These are phyloP conservation scores for Malassezia restricta DNA, from an alignment of 1,284 basidiomycete species.

Conservation along the genomic window DNA sequence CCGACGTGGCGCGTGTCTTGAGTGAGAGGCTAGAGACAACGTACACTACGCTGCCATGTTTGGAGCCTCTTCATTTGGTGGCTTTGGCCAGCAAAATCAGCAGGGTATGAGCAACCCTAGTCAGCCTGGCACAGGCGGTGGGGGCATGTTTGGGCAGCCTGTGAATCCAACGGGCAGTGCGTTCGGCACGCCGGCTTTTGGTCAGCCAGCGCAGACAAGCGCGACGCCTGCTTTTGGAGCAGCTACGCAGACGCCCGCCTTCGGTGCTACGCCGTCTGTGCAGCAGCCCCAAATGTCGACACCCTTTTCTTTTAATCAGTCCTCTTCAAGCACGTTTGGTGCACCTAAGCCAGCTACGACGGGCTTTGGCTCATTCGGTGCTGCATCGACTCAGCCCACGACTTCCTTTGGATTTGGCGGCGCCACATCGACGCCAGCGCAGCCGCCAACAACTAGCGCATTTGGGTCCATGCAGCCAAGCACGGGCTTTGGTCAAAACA, in stretches of 20 bases:
- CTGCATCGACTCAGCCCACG: slow-evolving; percentile 7
- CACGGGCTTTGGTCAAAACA: slow-evolving; percentile 17
- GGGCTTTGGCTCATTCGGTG: slow-evolving; percentile 33
- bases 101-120: slow-evolving; percentile 22
- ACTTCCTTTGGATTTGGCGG: slow-evolving; percentile 26
- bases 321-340: slow-evolving; percentile 24
- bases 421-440: not conserved
- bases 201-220: slow-evolving; percentile 2
- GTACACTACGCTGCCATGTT: slow-evolving; percentile 19
- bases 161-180: slow-evolving; percentile 12
- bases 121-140: not conserved
- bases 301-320: slow-evolving; percentile 27
- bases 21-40: not conserved
- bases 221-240: slow-evolving; percentile 8
- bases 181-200: slow-evolving; percentile 31
- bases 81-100: slow-evolving; percentile 37
- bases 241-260: slow-evolving; percentile 16
- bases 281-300: slow-evolving; percentile 26
- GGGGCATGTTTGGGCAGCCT: slow-evolving; percentile 9
- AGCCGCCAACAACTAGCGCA: slow-evolving; percentile 5
- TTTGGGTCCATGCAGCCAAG: slow-evolving; percentile 2
- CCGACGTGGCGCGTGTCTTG: not conserved
- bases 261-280: slow-evolving; percentile 15
- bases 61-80: slow-evolving; percentile 28
- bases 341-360: slow-evolving; percentile 26